These are phyloP conservation scores for Metschnikowia lachancei DNA, from an alignment of 805 yeast species.

Conservation along the genomic window DNA sequence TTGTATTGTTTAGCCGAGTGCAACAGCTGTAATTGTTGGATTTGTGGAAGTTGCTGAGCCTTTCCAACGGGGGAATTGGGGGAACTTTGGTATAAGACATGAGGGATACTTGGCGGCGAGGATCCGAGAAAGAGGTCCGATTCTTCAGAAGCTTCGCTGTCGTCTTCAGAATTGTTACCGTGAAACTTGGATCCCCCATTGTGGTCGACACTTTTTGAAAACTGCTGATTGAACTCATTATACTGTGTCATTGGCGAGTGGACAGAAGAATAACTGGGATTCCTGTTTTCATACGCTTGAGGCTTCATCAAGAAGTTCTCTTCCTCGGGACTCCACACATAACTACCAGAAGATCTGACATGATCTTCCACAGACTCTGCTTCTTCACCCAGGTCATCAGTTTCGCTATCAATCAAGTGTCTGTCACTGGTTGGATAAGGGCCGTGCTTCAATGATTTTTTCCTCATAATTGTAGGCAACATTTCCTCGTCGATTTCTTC, in stretches of 20 bases:
- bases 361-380: constrained; percentile 22
- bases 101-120: constrained; percentile 15
- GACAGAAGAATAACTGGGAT: constrained; percentile 38
- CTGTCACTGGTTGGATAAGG: constrained; percentile 39
- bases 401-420: constrained; percentile 28
- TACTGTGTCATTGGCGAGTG: constrained; percentile 45
- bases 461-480: constrained; percentile 32
- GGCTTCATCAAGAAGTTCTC: constrained; percentile 26
- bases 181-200: constrained; percentile 14
- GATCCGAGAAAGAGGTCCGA: background rate
- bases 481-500: constrained; percentile 36
- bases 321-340: background rate
- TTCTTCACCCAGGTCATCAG: constrained; percentile 24
- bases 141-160: constrained; percentile 1
- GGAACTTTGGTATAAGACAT: constrained; percentile 3
- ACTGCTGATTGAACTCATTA: constrained; percentile 40
- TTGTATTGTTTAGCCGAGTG: constrained; percentile 12
- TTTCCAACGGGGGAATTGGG: constrained; percentile 1
- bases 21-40: constrained; percentile 18
- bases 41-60: constrained; percentile 16
- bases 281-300: constrained; percentile 25
- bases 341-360: background rate
- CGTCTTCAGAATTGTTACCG: constrained; percentile 19
- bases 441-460: constrained; percentile 27
- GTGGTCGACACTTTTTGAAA: constrained; percentile 26